Evolutionary conservation across 176 grass and related monocot genomes (phyloP).

Genomic region (Raddia guianensis): DNA sequence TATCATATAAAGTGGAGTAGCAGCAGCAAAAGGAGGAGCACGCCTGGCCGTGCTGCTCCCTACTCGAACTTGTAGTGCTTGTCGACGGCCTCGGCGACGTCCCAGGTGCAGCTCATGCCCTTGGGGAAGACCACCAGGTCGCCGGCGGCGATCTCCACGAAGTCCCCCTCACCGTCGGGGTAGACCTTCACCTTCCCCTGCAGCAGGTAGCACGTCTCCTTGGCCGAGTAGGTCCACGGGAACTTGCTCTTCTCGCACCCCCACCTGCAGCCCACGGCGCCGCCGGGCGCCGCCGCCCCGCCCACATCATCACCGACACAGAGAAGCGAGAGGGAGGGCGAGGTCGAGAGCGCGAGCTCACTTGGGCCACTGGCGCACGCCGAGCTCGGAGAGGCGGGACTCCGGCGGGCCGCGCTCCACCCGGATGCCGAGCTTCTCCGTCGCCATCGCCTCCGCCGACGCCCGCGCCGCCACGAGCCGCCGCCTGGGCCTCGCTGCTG

Average conservation of each 20-base stretch:
- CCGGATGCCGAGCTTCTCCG: slow-evolving; percentile 84
- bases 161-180: slow-evolving; percentile 79
- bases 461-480: slow-evolving; percentile 45
- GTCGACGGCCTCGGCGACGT: slow-evolving; percentile 83
- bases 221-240: slow-evolving; percentile 85
- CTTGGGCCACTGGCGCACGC: slow-evolving; percentile 90
- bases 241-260: slow-evolving; percentile 87
- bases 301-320: background rate
- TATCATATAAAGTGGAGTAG: background rate
- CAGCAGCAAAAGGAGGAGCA: background rate
- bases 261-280: slow-evolving; percentile 49
- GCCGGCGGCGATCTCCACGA: slow-evolving; percentile 86
- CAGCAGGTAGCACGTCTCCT: slow-evolving; percentile 96
- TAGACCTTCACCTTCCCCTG: slow-evolving; percentile 98
- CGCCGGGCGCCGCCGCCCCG: background rate
- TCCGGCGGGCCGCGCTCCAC: slow-evolving; percentile 86
- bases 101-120: slow-evolving; percentile 96
- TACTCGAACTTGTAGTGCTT: slow-evolving; percentile 97
- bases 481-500: slow-evolving; percentile 3
- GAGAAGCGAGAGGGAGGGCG: background rate
- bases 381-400: slow-evolving; percentile 73
- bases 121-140: slow-evolving; percentile 93
- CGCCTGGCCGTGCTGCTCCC: background rate
- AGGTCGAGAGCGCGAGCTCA: slow-evolving; percentile 26
- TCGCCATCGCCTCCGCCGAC: slow-evolving; percentile 68